Evolutionary conservation across 192 early-diverging fungal genomes (phyloP).

Genomic region (Gryganskiella cystojenkinii): DNA sequence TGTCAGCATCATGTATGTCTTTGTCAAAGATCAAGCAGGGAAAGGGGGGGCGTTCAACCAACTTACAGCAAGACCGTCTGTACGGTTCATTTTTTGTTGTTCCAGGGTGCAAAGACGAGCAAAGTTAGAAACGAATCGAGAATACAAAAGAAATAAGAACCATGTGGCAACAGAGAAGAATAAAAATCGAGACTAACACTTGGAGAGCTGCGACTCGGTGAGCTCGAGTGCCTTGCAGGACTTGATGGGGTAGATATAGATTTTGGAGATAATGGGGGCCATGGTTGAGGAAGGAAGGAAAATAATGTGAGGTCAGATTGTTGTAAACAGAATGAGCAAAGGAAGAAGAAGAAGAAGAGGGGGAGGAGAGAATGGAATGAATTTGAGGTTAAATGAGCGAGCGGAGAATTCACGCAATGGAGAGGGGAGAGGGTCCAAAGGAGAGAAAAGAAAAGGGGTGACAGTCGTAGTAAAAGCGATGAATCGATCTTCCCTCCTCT

Average conservation of each 20-base stretch:
- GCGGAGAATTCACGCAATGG: no score
- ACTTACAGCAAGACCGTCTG: no score
- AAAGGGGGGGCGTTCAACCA: no score
- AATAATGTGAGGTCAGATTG: background rate
- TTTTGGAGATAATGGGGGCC: constrained; percentile 43
- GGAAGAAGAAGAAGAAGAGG: background rate
- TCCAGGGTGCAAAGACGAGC: background rate
- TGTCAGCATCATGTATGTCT: background rate
- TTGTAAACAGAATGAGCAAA: background rate
- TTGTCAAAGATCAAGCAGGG: background rate
- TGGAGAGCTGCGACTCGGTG: constrained; percentile 35
- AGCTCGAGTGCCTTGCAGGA: constrained; percentile 63
- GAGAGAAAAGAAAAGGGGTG: background rate
- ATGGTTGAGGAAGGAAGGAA: constrained; percentile 8
- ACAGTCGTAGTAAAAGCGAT: no score
- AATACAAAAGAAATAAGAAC: no score
- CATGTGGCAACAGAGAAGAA: background rate
- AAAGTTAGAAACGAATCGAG: background rate
- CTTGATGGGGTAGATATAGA: constrained; percentile 68
- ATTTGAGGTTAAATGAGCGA: no score
- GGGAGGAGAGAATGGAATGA: background rate
- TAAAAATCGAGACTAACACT: constrained; percentile 9
- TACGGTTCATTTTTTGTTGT: background rate
- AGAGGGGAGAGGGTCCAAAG: background rate
- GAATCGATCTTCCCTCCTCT: background rate